Base-by-base conservation (phyloP, 257 asterid species). In the Solanum arcanum region DNA sequence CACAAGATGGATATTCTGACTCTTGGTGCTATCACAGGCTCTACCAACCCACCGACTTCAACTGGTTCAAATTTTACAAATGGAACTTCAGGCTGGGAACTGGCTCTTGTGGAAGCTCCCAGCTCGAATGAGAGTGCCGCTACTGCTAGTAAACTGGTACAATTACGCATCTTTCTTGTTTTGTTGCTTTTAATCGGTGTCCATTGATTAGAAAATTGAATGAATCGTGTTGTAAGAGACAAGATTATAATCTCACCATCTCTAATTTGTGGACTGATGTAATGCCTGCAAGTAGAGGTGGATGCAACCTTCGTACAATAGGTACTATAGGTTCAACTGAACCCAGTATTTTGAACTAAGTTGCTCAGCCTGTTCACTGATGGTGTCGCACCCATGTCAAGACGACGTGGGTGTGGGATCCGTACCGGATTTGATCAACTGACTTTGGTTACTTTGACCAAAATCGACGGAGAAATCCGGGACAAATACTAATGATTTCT, bases 41-140 rank as follows among this genome's bases (percentile, higher is more conserved):
- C 74, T 85, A 86, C 92, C 46, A 92, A 92, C 88, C 98, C 94
- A 91, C 92, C 96, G 10, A 91, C 89, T 74, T 90, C 95, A 27
- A 52, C 92, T 31, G 92, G 90, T 76, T 91, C 90, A 59, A 88
- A 87, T 93, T 88, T 92, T 86, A 86, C 90, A 9, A 94, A 94
- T 41, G 99, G 98, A 87, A 69, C 92, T 20, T 83, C 94, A 4
- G 98, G 99, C 91, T 97, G 99, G 99, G 99, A 97, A 88, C 88
- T 97, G 81, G 98, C 99, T 12, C 98, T 96, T 33, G 98, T 96
- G 35, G 91, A 95, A 7, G 95, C 98, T 86, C 98, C 99, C 62
- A 97, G 98, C 94, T 93, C 98, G 88, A 96, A 91, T 23, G 98
- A 92, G 88, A 90, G 88, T 20, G 92, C 94, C 27, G 73, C 95